A percentile compares a stretch with the other conserved stretches of the same genome.
Evolutionary conservation across 2,329 filamentous ascomycete genomes (phyloP).

Genomic region (Chaetomiaceae sp.): DNA sequence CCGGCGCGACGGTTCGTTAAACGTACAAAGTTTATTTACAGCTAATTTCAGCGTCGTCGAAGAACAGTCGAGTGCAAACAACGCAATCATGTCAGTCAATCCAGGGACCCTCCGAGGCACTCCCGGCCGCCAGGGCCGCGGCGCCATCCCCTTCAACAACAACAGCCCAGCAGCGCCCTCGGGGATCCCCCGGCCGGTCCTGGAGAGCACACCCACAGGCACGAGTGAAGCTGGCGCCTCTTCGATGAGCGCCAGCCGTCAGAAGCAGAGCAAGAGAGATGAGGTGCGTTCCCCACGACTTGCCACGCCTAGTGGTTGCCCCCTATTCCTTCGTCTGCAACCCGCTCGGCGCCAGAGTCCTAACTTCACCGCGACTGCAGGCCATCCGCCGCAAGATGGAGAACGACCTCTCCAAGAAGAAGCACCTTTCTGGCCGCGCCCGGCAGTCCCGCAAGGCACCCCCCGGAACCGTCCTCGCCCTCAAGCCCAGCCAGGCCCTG

Average conservation of each 20-base stretch:
- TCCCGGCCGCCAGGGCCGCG: conserved; percentile 58
- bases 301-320: too few relatives aligned
- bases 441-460: conserved; percentile 88
- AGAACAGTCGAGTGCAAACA: not conserved
- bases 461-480: conserved; percentile 88
- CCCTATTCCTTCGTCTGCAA: too few relatives aligned
- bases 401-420: conserved; percentile 97
- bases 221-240: conserved; percentile 57
- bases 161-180: conserved; percentile 60
- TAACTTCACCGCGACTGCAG: conserved; percentile 36
- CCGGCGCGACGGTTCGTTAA: not conserved
- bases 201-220: conserved; percentile 49
- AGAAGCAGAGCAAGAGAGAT: conserved; percentile 96
- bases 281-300: conserved; percentile 59
- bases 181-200: conserved; percentile 67
- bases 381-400: conserved; percentile 96
- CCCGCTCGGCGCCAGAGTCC: conserved; percentile 14
- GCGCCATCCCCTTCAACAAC: conserved; percentile 52
- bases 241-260: conserved; percentile 84
- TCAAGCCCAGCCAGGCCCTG: conserved; percentile 91
- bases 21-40: not conserved
- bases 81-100: conserved; percentile 48
- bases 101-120: conserved; percentile 60
- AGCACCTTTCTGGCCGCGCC: conserved; percentile 70
- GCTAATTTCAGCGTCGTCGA: not conserved